Base-by-base conservation (phyloP, 768 basidiomycete species). In the Collybia nuda region DNA sequence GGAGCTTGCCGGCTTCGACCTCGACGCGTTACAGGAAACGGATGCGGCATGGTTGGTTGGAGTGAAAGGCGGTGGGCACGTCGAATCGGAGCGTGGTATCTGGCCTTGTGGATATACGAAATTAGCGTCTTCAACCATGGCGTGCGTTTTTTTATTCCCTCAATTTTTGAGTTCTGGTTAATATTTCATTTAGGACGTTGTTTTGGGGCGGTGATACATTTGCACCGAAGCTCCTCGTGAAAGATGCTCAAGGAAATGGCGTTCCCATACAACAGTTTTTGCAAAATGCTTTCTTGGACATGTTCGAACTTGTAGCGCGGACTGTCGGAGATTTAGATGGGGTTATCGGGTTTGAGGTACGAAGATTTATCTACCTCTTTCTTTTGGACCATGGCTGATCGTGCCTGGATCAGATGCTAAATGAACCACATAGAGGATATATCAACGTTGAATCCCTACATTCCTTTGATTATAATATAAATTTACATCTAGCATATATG, bases 61-160 rank as follows among this genome's bases (percentile, higher is more conserved):
- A 1, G 82, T 93, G 26, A 80, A 80, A 52, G 84, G 87, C 43
- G 85, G 86, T 35, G 88, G 90, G 11, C 83, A 90, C 58, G 72
- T 79, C 9, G 86, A 90, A 57, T 80, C 77, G 2, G 93, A 95
- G 59, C 74, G 89, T 5, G 93, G 94, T 1, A 61, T 93, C 1
- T 97, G 94, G 94, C 93, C 93, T 0, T 90, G 88, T 51, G 94
- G 95, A 2, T 98, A 98, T 64, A 88, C 90, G 63, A 97, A 98
- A 62, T 75, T 98, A 17, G 86, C 88, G n/a, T 88, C 90, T 23
- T 82, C 93, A 1, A 98, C 94, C 0, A 93, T 97, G 90, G 84
- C 90, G 88, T 90, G 85, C 77, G 7, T 5, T 12, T 15, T 40
- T 37, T 6, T 8, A 6, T 48, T 42, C 24, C 6, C n/a, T n/a